Percentiles rank a stretch among this genome's conserved stretches.
Evolutionary conservation across 2,329 filamentous ascomycete species (phyloP).

Genomic region (Penicillium sp.): DNA sequence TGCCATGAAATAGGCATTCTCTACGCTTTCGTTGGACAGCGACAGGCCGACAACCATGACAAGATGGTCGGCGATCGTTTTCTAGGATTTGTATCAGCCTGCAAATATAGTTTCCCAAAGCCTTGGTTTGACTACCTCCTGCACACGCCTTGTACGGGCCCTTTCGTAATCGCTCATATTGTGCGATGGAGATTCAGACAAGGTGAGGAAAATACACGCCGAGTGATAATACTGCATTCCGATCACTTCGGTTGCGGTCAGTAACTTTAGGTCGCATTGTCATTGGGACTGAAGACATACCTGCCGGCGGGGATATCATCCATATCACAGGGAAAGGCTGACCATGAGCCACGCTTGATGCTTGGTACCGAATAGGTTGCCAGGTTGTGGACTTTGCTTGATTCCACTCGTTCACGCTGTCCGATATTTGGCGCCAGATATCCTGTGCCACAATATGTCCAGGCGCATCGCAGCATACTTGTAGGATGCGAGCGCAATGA

Average conservation of each 20-base stretch:
- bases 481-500: constrained; percentile 42
- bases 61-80: constrained; percentile 32
- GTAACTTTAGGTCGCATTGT: background rate
- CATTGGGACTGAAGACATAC: constrained; percentile 19
- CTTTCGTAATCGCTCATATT: constrained; percentile 29
- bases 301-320: constrained; percentile 39
- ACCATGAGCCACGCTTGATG: constrained; percentile 21
- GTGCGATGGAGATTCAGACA: constrained; percentile 27
- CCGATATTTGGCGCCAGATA: constrained; percentile 27
- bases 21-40: constrained; percentile 35
- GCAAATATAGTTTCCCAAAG: background rate
- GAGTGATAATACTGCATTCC: constrained; percentile 43
- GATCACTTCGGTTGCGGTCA: constrained; percentile 28
- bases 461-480: constrained; percentile 27
- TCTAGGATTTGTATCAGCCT: constrained; percentile 16
- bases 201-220: constrained; percentile 32
- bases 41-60: constrained; percentile 34
- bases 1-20: constrained; percentile 38
- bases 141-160: constrained; percentile 26
- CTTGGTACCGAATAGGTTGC: constrained; percentile 35
- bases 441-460: constrained; percentile 20
- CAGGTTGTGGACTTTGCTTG: constrained; percentile 32
- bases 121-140: constrained; percentile 25
- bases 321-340: constrained; percentile 39
- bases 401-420: constrained; percentile 35